These are phyloP conservation scores for Gonium pectorale DNA, from an alignment of 139 green algal species.

Conservation along the genomic window DNA sequence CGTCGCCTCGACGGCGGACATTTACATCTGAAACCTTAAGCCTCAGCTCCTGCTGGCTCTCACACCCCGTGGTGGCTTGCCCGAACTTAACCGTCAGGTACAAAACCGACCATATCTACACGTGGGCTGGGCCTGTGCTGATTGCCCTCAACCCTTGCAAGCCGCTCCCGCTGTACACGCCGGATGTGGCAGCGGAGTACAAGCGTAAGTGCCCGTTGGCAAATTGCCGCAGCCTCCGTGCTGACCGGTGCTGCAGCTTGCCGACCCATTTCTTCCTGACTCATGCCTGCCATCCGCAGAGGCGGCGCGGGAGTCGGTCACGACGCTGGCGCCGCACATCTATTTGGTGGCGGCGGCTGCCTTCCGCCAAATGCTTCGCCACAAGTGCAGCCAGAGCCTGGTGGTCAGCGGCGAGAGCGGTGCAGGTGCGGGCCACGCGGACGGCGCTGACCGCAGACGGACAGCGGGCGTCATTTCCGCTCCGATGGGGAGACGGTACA, in stretches of 20 bases:
- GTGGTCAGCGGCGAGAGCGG: slow-evolving; percentile 68
- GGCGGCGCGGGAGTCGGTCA: slow-evolving; percentile 5
- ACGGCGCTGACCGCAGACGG: too few relatives aligned
- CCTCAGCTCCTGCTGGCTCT: too few relatives aligned
- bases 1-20: too few relatives aligned
- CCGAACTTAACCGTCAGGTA: too few relatives aligned
- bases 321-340: slow-evolving; percentile 76
- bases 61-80: too few relatives aligned
- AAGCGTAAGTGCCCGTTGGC: slow-evolving; percentile 49
- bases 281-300: background rate
- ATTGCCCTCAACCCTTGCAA: slow-evolving; percentile 93
- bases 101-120: slow-evolving; percentile 83
- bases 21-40: too few relatives aligned
- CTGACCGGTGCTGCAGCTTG: too few relatives aligned
- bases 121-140: slow-evolving; percentile 83
- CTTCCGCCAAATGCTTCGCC: slow-evolving; percentile 81
- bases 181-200: slow-evolving; percentile 76
- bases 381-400: slow-evolving; percentile 62
- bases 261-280: background rate
- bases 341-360: slow-evolving; percentile 85
- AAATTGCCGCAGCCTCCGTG: background rate
- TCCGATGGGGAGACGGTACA: too few relatives aligned
- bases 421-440: slow-evolving; percentile 48
- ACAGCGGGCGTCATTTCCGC: too few relatives aligned
- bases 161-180: slow-evolving; percentile 81